Conservation (phyloP, 129 eudicot species). For the Deinandra increscens region DNA sequence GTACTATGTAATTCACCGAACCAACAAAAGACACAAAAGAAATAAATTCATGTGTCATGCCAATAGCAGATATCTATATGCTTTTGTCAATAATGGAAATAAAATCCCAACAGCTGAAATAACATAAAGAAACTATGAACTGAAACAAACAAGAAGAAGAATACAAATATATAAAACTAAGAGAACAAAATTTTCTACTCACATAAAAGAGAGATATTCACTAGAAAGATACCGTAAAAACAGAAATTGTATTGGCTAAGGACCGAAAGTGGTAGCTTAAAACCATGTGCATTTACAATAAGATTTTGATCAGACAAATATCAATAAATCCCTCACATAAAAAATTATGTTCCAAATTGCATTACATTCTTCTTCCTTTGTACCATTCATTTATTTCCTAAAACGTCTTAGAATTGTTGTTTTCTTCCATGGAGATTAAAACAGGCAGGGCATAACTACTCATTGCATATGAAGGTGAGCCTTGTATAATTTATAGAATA, state of each 20-base stretch:
- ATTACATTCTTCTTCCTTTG: not conserved
- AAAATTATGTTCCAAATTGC: constrained; percentile 12
- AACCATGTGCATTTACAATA: not conserved
- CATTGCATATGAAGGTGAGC: not conserved
- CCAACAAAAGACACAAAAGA: not conserved
- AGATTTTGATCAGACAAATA: not conserved
- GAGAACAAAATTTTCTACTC: not conserved
- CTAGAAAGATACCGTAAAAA: not conserved
- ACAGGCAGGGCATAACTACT: not conserved
- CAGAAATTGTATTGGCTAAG: not conserved
- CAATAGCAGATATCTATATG: no score
- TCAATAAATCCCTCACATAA: not conserved
- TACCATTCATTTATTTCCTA: not conserved
- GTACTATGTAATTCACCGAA: not conserved
- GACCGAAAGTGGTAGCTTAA: not conserved
- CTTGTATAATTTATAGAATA: not conserved
- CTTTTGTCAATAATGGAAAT: not conserved
- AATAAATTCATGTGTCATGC: constrained; percentile 8
- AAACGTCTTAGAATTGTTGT: not conserved
- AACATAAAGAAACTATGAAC: not conserved
- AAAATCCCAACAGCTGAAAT: not conserved
- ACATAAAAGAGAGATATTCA: not conserved
- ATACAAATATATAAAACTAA: not conserved
- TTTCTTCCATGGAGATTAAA: not conserved
- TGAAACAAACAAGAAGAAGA: no score